phyloP scores from a whole-genome alignment of 768 basidiomycete species.

The Boletus rubescentipes region DNA sequence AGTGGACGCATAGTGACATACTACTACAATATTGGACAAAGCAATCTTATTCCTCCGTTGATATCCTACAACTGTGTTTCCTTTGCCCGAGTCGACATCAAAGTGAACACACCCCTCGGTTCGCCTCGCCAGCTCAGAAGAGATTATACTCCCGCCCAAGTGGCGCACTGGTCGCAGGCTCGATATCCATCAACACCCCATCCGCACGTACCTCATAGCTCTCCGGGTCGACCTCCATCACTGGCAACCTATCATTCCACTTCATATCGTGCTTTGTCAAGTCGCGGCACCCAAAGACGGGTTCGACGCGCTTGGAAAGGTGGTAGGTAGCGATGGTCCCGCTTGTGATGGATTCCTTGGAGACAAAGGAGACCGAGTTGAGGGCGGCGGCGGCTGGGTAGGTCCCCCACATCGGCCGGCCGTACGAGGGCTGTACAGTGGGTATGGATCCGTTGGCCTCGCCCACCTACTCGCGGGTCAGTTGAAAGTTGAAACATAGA shows the following conservation, averaged over 20 bases:
- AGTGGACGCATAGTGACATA: conserved; percentile 7
- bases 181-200: conserved; percentile 72
- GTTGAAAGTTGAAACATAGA: too few relatives aligned
- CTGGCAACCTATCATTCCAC: conserved; percentile 80
- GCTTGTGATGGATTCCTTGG: conserved; percentile 59
- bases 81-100: too few relatives aligned
- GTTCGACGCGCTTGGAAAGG: conserved; percentile 67
- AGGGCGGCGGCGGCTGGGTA: conserved; percentile 74
- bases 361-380: conserved; percentile 87
- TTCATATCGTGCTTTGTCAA: conserved; percentile 92
- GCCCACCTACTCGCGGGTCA: conserved; percentile 64
- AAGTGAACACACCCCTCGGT: too few relatives aligned
- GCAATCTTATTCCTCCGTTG: neutral
- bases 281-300: conserved; percentile 73
- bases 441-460: conserved; percentile 97
- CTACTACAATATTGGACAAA: conserved; percentile 1
- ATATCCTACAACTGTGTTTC: neutral
- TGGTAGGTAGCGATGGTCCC: conserved; percentile 65
- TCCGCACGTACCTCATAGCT: conserved; percentile 83
- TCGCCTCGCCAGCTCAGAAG: conserved; percentile 47
- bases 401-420: conserved; percentile 93
- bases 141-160: conserved; percentile 61
- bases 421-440: conserved; percentile 85
- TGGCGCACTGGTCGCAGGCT: conserved; percentile 52
- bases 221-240: conserved; percentile 90